phyloP scores from a whole-genome alignment of 1,284 basidiomycete species.

The Peniophora sp. region DNA sequence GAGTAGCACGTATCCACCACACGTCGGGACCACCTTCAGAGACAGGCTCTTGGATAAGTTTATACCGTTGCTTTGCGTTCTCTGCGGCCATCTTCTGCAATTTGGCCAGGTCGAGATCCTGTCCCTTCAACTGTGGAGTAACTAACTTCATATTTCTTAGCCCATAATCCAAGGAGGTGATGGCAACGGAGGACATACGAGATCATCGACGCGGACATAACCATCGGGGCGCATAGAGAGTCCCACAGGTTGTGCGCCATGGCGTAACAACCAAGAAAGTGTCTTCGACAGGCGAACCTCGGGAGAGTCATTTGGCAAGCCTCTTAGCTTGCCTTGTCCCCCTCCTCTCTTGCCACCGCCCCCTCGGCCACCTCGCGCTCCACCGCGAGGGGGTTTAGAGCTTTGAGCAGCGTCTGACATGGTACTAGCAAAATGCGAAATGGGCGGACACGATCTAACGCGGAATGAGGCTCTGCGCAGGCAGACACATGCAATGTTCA shows the following conservation, averaged over 20 bases:
- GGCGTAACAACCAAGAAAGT: conserved; percentile 78
- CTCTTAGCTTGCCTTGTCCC: conserved; percentile 30
- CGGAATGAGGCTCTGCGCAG: no score
- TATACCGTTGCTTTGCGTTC: conserved; percentile 76
- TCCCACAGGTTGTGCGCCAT: conserved; percentile 73
- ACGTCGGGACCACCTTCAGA: conserved; percentile 41
- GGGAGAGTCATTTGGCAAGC: conserved; percentile 40
- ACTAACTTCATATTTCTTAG: conserved; percentile 7
- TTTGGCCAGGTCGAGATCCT: conserved; percentile 35
- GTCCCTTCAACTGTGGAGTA: conserved; percentile 17
- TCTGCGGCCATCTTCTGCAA: conserved; percentile 67
- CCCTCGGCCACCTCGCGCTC: background rate
- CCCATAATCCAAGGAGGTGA: background rate
- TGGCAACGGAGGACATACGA: conserved; percentile 41
- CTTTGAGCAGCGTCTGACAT: no score
- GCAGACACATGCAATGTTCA: no score
- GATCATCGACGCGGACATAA: conserved; percentile 64
- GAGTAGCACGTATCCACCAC: conserved; percentile 90
- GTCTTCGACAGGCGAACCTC: conserved; percentile 65
- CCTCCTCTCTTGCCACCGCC: background rate
- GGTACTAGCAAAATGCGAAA: no score
- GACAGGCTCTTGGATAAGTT: conserved; percentile 32
- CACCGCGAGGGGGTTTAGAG: background rate
- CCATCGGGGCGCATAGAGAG: conserved; percentile 75
- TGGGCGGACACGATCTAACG: no score